A percentile compares a stretch with the other conserved stretches of the same genome.
phyloP scores from a whole-genome alignment of 371 early-diverging fungal genomes.

The Rhizopus delemar region DNA sequence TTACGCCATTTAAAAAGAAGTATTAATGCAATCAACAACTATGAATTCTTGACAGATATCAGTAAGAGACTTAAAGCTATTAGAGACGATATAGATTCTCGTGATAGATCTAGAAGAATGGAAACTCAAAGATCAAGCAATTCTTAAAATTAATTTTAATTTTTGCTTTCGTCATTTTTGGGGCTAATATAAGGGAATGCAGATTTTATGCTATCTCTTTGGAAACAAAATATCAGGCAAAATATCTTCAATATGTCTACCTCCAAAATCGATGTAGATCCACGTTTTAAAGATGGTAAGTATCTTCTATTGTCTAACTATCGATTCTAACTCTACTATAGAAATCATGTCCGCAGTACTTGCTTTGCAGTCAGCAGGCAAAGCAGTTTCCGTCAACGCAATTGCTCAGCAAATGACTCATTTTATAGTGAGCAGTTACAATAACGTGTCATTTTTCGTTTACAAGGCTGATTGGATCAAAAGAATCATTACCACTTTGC shows the following conservation, averaged over 20 bases:
- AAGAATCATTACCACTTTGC: conserved; percentile 6
- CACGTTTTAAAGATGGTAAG: conserved; percentile 7
- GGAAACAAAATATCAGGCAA: conserved; percentile 3
- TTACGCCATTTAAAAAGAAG: too few species aligned
- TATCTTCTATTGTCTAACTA: conserved; percentile 5
- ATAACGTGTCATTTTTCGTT: conserved; percentile 6
- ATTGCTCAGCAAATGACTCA: conserved; percentile 6
- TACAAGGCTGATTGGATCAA: conserved; percentile 6
- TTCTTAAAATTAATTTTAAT: too few species aligned
- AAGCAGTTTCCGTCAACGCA: conserved; percentile 5
- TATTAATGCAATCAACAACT: too few species aligned
- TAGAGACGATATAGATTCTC: too few species aligned
- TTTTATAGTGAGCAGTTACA: conserved; percentile 6
- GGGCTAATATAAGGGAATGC: too few species aligned
- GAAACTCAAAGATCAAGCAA: too few species aligned
- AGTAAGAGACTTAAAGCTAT: too few species aligned
- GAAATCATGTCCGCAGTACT: conserved; percentile 4
- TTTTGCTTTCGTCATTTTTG: too few species aligned
- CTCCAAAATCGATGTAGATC: conserved; percentile 7
- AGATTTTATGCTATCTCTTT: too few species aligned
- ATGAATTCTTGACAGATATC: too few species aligned
- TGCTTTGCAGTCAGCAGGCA: background rate
- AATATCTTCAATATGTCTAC: conserved; percentile 2
- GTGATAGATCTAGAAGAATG: too few species aligned
- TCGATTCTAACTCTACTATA: conserved; percentile 7